These are phyloP conservation scores for Aphanomyces euteiches DNA, from an alignment of 352 stramenopile genomes.

Conservation along the genomic window DNA sequence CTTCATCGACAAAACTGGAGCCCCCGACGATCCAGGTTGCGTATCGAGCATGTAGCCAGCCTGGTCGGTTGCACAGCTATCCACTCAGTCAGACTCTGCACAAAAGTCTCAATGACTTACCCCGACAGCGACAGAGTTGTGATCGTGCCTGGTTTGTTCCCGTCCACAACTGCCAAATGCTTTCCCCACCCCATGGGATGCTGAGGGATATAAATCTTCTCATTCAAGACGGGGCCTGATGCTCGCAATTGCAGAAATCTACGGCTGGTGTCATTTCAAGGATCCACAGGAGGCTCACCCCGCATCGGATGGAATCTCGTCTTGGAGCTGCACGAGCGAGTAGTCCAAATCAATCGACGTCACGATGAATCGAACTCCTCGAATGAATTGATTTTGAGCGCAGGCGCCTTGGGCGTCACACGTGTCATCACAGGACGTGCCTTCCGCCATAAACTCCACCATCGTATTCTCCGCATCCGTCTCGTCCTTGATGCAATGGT, in stretches of 20 bases:
- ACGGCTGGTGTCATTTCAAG: constrained; percentile 37
- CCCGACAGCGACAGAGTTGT: constrained; percentile 33
- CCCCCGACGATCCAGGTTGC: constrained; percentile 63
- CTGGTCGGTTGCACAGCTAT: constrained; percentile 47
- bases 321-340: constrained; percentile 45
- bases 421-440: constrained; percentile 38
- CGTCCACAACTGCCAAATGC: constrained; percentile 38
- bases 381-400: constrained; percentile 39
- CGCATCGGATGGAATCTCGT: neutral
- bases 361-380: constrained; percentile 40
- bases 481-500: constrained; percentile 64
- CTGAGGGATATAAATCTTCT: constrained; percentile 47
- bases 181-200: constrained; percentile 42
- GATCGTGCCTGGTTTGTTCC: constrained; percentile 34
- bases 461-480: constrained; percentile 65
- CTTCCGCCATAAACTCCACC: constrained; percentile 65
- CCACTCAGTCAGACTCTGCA: constrained; percentile 18
- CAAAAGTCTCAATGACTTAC: neutral
- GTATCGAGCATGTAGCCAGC: constrained; percentile 76
- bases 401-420: constrained; percentile 47
- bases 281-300: constrained; percentile 30
- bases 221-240: constrained; percentile 37
- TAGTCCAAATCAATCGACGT: constrained; percentile 47
- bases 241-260: constrained; percentile 43
- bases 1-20: constrained; percentile 47